Evolutionary conservation across 805 yeast species (phyloP), one percentile per base, ranked within the genome.

Genomic region (Candida tallmaniae): DNA sequence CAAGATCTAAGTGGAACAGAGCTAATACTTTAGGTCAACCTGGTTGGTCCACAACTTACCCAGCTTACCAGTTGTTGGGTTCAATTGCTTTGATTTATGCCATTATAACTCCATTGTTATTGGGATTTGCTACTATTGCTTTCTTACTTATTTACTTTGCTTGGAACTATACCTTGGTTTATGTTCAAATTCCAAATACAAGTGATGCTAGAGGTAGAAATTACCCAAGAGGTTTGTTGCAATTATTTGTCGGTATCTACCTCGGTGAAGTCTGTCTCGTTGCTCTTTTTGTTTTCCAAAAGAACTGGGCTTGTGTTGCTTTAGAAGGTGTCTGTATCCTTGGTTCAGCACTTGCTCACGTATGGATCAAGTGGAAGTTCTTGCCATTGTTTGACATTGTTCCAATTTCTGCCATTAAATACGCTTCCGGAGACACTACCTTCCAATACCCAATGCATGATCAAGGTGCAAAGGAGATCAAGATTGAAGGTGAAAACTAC

Each of bases 1-100:
- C 97, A 41, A 79, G 97, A 63, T 80, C 86, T 61, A 84, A 82
- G 65, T 90, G 96, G 96, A 75, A 58, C 40, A 78, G 96, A 51
- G 75, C 60, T 54, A 76, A 76, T 54, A 70, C 66, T 2, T 65
- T 90, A 47, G 71, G 78, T 9, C 68, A 73, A 27, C 83, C 89
- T 28, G 72, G 76, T 16, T 88, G 89, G 84, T 95, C 97, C 32
- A 78, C 83, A 12, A 65, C 76, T 10, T 90, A 83, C 60, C 96
- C 97, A 6, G 66, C 72, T 8, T 80, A 80, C 56, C 83, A 88
- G 45, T 69, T 87, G 41, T 66, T 88, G 62, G 76, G 80, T 7
- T 80, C 84, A 23, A 80, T 93, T 47, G 71, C 77, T 47, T 53
- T 89, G 34, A 72, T 79, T 38, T 90, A 90, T 60, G 67, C 96